phyloP scores from a whole-genome alignment of 176 grass and related monocot species.

The maize (Zea mays) region Zm-B73-REFERENCE-NAM-5.0 NC_050098.1:141440501-141441000 shows the following conservation, averaged over 20 bases:
- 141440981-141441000: neutral
- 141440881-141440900: neutral
- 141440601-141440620: neutral
- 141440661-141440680: neutral
- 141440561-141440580: neutral
- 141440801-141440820: too few species aligned
- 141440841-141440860: too few species aligned
- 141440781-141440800: too few species aligned
- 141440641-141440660: too few species aligned
- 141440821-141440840: too few species aligned
- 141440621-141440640: too few species aligned
- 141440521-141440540: neutral
- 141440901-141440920: neutral
- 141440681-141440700: neutral
- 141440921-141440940: neutral
- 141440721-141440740: too few species aligned
- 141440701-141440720: too few species aligned
- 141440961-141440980: neutral
- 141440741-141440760: too few species aligned
- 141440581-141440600: neutral
- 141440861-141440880: neutral
- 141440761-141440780: too few species aligned
- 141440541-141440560: neutral
- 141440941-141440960: neutral
- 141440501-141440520: conserved; percentile 83